Evolutionary conservation across 164 flowering plant genomes (phyloP).

Genomic region (Aristolochia contorta): DNA sequence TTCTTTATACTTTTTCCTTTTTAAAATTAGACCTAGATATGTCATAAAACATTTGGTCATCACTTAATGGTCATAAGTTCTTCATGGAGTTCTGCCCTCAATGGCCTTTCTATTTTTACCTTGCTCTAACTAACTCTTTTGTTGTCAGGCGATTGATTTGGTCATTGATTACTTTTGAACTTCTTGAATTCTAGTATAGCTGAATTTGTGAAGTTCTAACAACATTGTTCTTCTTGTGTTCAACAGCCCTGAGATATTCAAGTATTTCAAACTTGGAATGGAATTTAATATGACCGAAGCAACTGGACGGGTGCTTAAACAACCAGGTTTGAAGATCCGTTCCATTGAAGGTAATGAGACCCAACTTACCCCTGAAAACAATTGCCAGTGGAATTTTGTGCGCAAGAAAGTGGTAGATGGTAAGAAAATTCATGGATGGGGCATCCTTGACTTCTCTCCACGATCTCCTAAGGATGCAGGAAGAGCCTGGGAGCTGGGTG

Average conservation of each 20-base stretch:
- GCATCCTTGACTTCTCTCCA: slow-evolving; percentile 30
- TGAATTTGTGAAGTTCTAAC: background rate
- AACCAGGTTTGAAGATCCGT: slow-evolving; percentile 49
- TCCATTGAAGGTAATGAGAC: slow-evolving; percentile 9
- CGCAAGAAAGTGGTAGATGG: slow-evolving; percentile 38
- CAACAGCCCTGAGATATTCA: slow-evolving; percentile 23
- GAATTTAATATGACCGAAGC: slow-evolving; percentile 42
- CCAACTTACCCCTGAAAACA: slow-evolving; percentile 24
- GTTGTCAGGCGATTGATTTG: background rate
- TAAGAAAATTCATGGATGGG: slow-evolving; percentile 46
- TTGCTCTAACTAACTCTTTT: background rate
- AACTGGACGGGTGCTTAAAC: slow-evolving; percentile 41
- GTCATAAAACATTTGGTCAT: no score
- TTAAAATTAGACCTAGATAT: no score
- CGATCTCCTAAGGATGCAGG: background rate
- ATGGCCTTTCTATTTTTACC: no score
- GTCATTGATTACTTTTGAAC: background rate
- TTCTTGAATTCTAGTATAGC: background rate
- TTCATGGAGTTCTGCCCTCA: no score
- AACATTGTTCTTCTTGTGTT: background rate
- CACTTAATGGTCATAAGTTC: no score
- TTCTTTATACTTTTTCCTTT: background rate
- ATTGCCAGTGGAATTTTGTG: slow-evolving; percentile 63
- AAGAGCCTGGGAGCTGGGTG: slow-evolving; percentile 3
- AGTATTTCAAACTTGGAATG: slow-evolving; percentile 40